phyloP scores from a whole-genome alignment of 169 alveolate genomes.

The Plasmodium vinckei region DNA sequence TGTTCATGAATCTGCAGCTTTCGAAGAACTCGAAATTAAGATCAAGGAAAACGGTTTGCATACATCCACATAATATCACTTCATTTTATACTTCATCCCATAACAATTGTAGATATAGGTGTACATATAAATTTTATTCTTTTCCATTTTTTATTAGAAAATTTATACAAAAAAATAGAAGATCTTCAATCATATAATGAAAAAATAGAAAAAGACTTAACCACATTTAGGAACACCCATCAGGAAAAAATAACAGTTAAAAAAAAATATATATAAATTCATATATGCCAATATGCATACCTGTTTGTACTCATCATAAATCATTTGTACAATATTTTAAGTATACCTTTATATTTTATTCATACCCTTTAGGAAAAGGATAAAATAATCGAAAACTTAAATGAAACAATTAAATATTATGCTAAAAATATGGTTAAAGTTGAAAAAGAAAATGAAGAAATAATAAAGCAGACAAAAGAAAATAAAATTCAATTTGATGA shows the following conservation, averaged over 20 bases:
- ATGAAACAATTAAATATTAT: slow-evolving; percentile 18
- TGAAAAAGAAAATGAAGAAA: slow-evolving; percentile 38
- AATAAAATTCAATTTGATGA: slow-evolving; percentile 24
- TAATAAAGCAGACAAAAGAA: slow-evolving; percentile 30
- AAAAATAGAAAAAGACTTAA: slow-evolving; percentile 27
- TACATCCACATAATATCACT: background rate
- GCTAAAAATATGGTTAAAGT: background rate
- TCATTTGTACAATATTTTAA: too few relatives aligned
- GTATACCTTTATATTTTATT: background rate
- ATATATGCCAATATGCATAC: background rate
- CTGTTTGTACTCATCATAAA: background rate
- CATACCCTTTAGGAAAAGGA: slow-evolving; percentile 23
- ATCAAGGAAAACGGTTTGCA: slow-evolving; percentile 72
- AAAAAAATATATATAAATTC: background rate
- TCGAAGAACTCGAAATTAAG: slow-evolving; percentile 71
- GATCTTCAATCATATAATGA: slow-evolving; percentile 24
- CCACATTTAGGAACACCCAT: slow-evolving; percentile 7
- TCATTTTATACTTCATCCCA: background rate
- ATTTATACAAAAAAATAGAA: slow-evolving; percentile 53
- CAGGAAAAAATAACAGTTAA: slow-evolving; percentile 36
- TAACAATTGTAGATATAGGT: background rate
- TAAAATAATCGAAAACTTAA: slow-evolving; percentile 24
- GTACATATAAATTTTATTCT: background rate
- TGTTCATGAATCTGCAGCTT: slow-evolving; percentile 44
- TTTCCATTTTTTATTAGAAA: slow-evolving; percentile 18